phyloP scores from a whole-genome alignment of 768 basidiomycete species.

The Fomitopsis pulvina region DNA sequence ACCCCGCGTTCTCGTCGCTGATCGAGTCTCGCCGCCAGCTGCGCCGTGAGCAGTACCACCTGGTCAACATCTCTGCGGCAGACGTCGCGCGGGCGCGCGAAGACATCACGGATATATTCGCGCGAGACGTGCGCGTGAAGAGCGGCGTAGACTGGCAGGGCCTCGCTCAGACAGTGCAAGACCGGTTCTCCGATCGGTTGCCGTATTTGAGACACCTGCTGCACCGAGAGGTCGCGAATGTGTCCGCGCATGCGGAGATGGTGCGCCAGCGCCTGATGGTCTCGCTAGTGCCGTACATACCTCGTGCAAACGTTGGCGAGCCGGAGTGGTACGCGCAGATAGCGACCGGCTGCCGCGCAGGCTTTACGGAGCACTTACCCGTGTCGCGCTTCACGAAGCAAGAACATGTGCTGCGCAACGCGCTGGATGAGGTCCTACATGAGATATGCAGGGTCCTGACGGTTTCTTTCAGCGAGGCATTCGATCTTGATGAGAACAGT shows the following conservation, averaged over 20 bases:
- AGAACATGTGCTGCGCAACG: no score
- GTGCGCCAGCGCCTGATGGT: constrained; percentile 7
- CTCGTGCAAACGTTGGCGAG: no score
- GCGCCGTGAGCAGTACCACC: not conserved
- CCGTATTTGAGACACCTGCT: not conserved
- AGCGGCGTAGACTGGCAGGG: not conserved
- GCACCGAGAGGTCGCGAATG: not conserved
- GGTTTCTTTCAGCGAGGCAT: no score
- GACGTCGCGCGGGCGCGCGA: not conserved
- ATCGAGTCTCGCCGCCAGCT: not conserved
- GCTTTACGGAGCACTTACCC: no score
- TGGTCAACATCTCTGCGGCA: not conserved
- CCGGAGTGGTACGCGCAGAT: no score
- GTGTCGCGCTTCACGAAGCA: no score
- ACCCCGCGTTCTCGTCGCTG: not conserved
- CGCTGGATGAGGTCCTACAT: no score
- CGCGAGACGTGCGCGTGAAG: not conserved
- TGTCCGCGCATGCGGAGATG: constrained; percentile 7
- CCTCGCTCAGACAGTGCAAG: not conserved
- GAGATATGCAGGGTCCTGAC: no score
- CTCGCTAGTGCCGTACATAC: no score
- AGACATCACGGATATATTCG: not conserved
- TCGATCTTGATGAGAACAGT: no score
- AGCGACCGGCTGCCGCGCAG: no score
- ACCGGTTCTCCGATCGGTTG: not conserved